These are phyloP conservation scores for Calonectria pseudoturangicola DNA, from an alignment of 2,329 filamentous ascomycete genomes.

Conservation along the genomic window DNA sequence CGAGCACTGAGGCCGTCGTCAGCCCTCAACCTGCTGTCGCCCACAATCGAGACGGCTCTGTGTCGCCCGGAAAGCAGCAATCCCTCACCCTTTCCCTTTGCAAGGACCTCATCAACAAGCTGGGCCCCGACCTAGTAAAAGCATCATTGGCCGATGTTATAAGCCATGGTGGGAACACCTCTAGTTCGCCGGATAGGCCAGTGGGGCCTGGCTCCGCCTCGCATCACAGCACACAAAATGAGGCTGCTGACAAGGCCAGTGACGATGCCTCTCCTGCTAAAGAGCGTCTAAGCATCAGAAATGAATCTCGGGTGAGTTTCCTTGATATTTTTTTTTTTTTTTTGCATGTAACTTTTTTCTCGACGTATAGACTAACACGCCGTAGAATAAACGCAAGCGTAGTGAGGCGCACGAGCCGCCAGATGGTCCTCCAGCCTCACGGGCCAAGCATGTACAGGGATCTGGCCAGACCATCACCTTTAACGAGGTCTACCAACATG, in stretches of 20 bases:
- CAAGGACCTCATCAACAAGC: not conserved
- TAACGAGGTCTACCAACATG: constrained; percentile 11
- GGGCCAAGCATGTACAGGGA: constrained; percentile 1
- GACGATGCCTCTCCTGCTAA: not conserved
- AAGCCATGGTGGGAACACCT: constrained; percentile 3
- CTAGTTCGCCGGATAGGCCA: constrained; percentile 12
- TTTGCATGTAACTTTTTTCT: not conserved
- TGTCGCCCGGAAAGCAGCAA: not conserved
- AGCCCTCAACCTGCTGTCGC: not conserved
- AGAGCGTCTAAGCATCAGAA: not conserved
- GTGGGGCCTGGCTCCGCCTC: constrained; percentile 9
- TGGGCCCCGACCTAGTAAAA: constrained; percentile 1
- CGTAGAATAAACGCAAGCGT: constrained; percentile 7
- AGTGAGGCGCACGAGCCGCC: constrained; percentile 17
- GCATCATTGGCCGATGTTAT: constrained; percentile 21
- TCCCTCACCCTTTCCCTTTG: not conserved
- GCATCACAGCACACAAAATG: not conserved
- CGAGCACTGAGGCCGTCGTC: not conserved
- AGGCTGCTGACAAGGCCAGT: not conserved
- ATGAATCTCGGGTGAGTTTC: not conserved
- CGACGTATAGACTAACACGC: constrained; percentile 8
- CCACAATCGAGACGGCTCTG: not conserved
- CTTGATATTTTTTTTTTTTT: not conserved
- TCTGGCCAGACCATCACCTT: constrained; percentile 13
- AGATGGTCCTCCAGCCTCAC: not conserved